Base-by-base conservation (phyloP, 352 stramenopile genomes). In the Pelagophyceae sp. region DNA sequence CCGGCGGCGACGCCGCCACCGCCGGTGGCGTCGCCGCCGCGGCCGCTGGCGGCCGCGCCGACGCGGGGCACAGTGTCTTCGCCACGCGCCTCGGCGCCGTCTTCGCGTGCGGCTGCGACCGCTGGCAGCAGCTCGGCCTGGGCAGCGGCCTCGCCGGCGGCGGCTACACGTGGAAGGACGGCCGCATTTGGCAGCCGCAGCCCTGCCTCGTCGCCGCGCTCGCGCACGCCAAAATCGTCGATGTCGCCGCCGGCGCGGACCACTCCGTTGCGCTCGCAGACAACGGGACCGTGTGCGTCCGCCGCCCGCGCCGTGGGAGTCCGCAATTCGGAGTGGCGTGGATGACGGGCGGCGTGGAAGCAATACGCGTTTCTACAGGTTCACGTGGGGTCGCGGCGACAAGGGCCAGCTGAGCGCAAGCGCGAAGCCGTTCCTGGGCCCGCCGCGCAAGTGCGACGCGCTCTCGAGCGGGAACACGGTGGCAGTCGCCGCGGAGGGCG, bases 121-220 rank as follows among this genome's bases (percentile, higher is more conserved):
- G 58, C 23, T 65, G 58, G 58, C 58, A 65, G 29, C 58, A 65
- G 23, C 58, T 65, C 5, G 58, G 58, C 58, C 58, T 65, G 2
- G 58, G 58, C 58, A 65, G 58, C 58, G 58, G 17, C 58, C 17
- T 33, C 17, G 58, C 58, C 58, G 58, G 58, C 58, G 58, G 17
- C 58, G 58, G 58, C 58, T 65, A 65, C 58, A 65, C 58, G 5
- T 65, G 58, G 58, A n/a, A 65, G 58, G 58, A n/a, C 58, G 58
- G 58, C 58, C 23, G 29, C 17, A 17, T 65, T 6, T 65, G 58
- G 58, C 58, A 25, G 58, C 20, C 58, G 58, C 6, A 17, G 58
- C 58, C 58, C 17, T n/a, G 23, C 17, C 58, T 17, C 58, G 58
- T 65, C 58, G 58, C 5, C 23, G 58, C 58, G 58, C 58, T 65